These are phyloP conservation scores for Lolium perenne DNA, from an alignment of 176 grass and related monocot species.

Conservation along the genomic window DNA sequence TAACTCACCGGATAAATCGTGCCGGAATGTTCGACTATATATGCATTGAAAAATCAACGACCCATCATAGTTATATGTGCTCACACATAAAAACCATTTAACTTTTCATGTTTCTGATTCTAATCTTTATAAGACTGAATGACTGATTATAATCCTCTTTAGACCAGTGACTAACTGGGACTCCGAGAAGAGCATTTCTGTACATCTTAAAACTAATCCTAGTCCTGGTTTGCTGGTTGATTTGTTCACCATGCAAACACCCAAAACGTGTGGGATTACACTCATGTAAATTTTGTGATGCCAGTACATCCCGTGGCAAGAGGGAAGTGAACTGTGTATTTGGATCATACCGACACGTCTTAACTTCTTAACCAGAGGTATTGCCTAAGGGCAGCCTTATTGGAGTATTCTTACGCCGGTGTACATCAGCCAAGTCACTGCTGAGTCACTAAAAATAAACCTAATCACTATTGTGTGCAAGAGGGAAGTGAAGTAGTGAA, in stretches of 20 bases:
- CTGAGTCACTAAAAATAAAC: not conserved
- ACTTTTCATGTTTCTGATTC: conserved; percentile 2
- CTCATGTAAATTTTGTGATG: conserved; percentile 54
- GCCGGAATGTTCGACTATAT: not conserved
- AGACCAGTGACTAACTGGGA: not conserved
- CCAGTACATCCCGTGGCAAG: conserved; percentile 11
- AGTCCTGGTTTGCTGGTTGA: not conserved
- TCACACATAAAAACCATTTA: conserved; percentile 21
- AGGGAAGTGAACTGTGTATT: conserved; percentile 12
- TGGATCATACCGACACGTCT: conserved; percentile 25
- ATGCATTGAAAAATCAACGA: not conserved
- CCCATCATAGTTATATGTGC: not conserved
- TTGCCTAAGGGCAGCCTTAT: conserved; percentile 18
- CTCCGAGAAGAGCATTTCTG: not conserved
- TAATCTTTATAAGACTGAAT: conserved; percentile 13
- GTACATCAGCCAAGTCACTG: not conserved
- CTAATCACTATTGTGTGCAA: not conserved
- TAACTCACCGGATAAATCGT: not conserved
- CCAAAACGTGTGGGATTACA: conserved; percentile 38
- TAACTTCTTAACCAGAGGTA: conserved; percentile 34
- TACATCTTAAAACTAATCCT: not conserved
- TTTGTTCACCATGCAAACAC: conserved; percentile 34
- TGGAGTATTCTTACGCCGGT: not conserved
- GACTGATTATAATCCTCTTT: conserved; percentile 1
- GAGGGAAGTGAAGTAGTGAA: conserved; percentile 20